Evolutionary conservation across 2,329 filamentous ascomycete species (phyloP).

Genomic region (Fusarium penzigii): DNA sequence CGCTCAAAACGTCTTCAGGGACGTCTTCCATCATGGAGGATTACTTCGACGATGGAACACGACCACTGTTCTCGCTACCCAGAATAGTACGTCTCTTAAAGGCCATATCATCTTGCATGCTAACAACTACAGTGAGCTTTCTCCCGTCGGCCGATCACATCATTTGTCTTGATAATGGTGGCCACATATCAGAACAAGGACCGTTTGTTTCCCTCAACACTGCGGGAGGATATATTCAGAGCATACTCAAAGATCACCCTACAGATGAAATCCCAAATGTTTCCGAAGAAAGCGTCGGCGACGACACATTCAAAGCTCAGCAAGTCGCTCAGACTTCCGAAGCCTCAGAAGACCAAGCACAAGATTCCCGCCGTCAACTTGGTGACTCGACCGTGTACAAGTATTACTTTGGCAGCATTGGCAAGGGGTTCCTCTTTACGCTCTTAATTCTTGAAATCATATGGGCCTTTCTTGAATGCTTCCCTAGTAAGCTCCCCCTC

Average conservation of each 20-base stretch:
- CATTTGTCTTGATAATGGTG: constrained; percentile 17
- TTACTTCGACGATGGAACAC: constrained; percentile 31
- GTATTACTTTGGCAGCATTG: constrained; percentile 34
- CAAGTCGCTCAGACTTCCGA: constrained; percentile 27
- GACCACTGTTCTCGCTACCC: constrained; percentile 41
- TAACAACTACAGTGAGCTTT: constrained; percentile 30
- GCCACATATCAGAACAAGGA: constrained; percentile 34
- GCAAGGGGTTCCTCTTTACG: constrained; percentile 16
- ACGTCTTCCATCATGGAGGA: constrained; percentile 29
- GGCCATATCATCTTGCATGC: neutral
- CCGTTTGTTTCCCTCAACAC: constrained; percentile 21
- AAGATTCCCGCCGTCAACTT: constrained; percentile 29
- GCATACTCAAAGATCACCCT: neutral
- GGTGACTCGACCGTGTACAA: constrained; percentile 31
- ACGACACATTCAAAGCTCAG: neutral
- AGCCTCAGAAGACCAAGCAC: neutral
- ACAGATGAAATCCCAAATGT: neutral
- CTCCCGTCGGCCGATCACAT: constrained; percentile 27
- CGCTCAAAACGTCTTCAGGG: constrained; percentile 31
- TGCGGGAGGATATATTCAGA: constrained; percentile 10
- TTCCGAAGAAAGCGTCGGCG: neutral
- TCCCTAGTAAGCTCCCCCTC: constrained; percentile 28
- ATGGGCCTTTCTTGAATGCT: constrained; percentile 31
- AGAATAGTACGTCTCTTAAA: constrained; percentile 21
- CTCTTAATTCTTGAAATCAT: constrained; percentile 26